Evolutionary conservation across 768 basidiomycete genomes (phyloP).

Genomic region (Auriscalpium microsporum): DNA sequence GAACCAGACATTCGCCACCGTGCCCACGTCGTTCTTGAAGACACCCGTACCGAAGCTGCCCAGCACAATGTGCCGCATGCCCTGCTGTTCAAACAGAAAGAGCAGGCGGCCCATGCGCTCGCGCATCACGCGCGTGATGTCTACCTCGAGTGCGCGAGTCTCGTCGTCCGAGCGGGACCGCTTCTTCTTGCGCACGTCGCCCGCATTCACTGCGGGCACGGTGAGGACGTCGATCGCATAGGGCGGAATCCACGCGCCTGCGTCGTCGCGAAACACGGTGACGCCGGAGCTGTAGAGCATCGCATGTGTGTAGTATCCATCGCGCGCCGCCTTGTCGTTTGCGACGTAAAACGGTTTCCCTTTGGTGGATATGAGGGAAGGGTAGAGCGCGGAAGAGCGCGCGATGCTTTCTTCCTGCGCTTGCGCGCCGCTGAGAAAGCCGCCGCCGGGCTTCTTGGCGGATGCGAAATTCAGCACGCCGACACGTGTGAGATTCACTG

Average conservation of each 20-base stretch:
- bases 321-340: conserved; percentile 29
- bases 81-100: conserved; percentile 53
- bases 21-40: conserved; percentile 53
- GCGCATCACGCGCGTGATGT: conserved; percentile 50
- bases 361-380: conserved; percentile 45
- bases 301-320: conserved; percentile 66
- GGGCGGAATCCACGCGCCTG: conserved; percentile 47
- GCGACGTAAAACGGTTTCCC: conserved; percentile 55
- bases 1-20: conserved; percentile 57
- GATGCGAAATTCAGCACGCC: conserved; percentile 74
- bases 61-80: conserved; percentile 51
- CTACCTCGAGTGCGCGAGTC: conserved; percentile 6
- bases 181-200: conserved; percentile 28
- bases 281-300: conserved; percentile 69
- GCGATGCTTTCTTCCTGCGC: conserved; percentile 81
- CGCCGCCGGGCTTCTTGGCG: conserved; percentile 68
- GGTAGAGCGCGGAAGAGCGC: conserved; percentile 63
- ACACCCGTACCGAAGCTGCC: conserved; percentile 78
- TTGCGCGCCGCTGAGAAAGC: conserved; percentile 62
- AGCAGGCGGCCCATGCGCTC: conserved; percentile 67
- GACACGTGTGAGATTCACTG: conserved; percentile 25
- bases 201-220: conserved; percentile 70
- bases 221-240: conserved; percentile 59
- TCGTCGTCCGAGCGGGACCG: neutral
- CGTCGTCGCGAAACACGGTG: conserved; percentile 54